phyloP scores from a whole-genome alignment of 2,329 filamentous ascomycete species.

The Emmonsia crescens region DNA sequence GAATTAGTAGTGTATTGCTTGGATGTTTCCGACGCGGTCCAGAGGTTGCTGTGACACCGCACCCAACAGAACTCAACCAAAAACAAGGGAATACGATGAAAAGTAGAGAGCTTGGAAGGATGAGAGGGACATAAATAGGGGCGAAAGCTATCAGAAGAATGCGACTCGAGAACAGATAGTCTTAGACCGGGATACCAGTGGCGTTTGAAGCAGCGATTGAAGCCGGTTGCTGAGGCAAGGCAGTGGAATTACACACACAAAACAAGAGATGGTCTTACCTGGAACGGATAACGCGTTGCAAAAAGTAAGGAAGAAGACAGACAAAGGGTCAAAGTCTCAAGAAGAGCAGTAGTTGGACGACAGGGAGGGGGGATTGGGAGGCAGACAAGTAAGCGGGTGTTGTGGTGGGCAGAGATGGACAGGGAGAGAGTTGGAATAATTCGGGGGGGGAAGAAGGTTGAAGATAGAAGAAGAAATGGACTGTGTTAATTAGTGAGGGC shows the following conservation, averaged over 20 bases:
- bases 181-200: background rate
- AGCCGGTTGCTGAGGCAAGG: background rate
- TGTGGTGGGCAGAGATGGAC: background rate
- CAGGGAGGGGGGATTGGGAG: background rate
- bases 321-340: background rate
- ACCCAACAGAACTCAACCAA: background rate
- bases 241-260: constrained; percentile 2
- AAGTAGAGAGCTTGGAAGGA: background rate
- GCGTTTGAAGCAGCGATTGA: background rate
- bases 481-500: background rate
- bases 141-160: background rate
- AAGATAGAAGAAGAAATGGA: background rate
- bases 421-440: background rate
- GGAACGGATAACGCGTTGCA: background rate
- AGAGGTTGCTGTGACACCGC: constrained; percentile 3
- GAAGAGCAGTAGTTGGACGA: background rate
- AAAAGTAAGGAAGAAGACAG: background rate
- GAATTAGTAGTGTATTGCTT: background rate
- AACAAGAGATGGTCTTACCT: background rate
- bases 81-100: background rate
- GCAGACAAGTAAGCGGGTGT: background rate
- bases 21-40: background rate
- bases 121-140: background rate
- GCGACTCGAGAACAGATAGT: background rate
- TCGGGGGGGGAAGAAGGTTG: background rate